phyloP scores from a whole-genome alignment of 768 basidiomycete genomes.

The Calocybe cyanea region DNA sequence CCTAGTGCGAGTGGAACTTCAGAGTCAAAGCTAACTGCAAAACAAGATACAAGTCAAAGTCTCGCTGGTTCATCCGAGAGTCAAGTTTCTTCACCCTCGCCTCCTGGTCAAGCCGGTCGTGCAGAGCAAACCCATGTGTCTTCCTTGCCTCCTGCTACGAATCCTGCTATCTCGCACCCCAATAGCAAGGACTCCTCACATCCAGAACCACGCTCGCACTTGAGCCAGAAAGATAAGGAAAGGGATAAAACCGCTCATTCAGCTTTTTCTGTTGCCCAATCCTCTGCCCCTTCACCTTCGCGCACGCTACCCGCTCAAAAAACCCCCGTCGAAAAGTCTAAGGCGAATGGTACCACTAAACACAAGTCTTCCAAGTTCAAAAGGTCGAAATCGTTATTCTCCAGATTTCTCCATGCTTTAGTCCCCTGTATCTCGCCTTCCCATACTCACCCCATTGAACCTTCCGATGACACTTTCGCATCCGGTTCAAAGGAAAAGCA shows the following conservation, averaged over 20 bases:
- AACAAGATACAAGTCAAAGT: neutral
- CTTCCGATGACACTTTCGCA: conserved; percentile 25
- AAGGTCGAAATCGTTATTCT: conserved; percentile 49
- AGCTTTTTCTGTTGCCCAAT: conserved; percentile 8
- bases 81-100: neutral
- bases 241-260: conserved; percentile 13
- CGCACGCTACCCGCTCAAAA: conserved; percentile 11
- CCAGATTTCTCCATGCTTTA: conserved; percentile 56
- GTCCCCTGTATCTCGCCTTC: conserved; percentile 65
- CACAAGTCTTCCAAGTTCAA: conserved; percentile 13
- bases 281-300: conserved; percentile 8
- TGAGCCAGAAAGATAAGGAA: conserved; percentile 17
- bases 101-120: conserved; percentile 9
- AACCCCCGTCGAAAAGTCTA: conserved; percentile 12
- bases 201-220: conserved; percentile 12
- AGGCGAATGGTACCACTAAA: conserved; percentile 16
- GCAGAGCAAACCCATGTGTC: conserved; percentile 8
- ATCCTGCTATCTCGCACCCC: conserved; percentile 9
- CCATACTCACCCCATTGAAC: conserved; percentile 41
- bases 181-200: conserved; percentile 1
- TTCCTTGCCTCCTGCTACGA: conserved; percentile 4
- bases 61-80: neutral
- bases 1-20: conserved; percentile 8
- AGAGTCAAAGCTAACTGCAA: conserved; percentile 1
- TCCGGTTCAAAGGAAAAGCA: conserved; percentile 28